A percentile compares a stretch with the other conserved stretches of the same genome.
phyloP scores from a whole-genome alignment of 2,329 filamentous ascomycete genomes.

The Epichloe hybrida region DNA sequence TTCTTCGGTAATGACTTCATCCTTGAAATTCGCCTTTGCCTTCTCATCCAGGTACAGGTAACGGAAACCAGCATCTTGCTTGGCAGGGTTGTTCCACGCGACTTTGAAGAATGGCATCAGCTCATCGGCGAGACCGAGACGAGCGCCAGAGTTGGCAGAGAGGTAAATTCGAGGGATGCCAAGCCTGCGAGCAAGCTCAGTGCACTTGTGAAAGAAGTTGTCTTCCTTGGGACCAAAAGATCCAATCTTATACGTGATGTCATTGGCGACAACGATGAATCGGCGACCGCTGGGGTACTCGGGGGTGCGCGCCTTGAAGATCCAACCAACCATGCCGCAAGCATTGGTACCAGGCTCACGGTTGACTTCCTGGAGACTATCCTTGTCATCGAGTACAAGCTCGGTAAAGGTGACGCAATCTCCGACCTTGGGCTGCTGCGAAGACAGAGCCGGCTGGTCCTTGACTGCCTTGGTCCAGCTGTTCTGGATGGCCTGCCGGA shows the following conservation, averaged over 20 bases:
- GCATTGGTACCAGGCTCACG: slow-evolving; percentile 91
- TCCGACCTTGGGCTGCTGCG: slow-evolving; percentile 71
- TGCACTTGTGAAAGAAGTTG: slow-evolving; percentile 98
- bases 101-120: slow-evolving; percentile 95
- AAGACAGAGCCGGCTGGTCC: slow-evolving; percentile 58
- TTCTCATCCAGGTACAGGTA: slow-evolving; percentile 89
- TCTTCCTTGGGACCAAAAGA: slow-evolving; percentile 95
- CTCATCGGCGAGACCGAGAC: slow-evolving; percentile 92
- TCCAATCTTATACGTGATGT: slow-evolving; percentile 98
- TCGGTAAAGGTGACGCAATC: slow-evolving; percentile 92
- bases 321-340: slow-evolving; percentile 97
- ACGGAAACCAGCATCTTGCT: slow-evolving; percentile 83
- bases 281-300: slow-evolving; percentile 87
- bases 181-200: slow-evolving; percentile 82
- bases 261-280: slow-evolving; percentile 95
- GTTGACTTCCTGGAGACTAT: slow-evolving; percentile 83
- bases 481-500: slow-evolving; percentile 96
- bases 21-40: slow-evolving; percentile 75
- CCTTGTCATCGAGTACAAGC: slow-evolving; percentile 85
- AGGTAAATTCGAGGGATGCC: slow-evolving; percentile 96
- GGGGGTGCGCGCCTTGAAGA: slow-evolving; percentile 85
- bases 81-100: slow-evolving; percentile 77
- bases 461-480: slow-evolving; percentile 69
- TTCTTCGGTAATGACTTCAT: slow-evolving; percentile 63
- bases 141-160: slow-evolving; percentile 96